phyloP scores from a whole-genome alignment of 805 yeast genomes.

The Saturnispora diversa region DNA sequence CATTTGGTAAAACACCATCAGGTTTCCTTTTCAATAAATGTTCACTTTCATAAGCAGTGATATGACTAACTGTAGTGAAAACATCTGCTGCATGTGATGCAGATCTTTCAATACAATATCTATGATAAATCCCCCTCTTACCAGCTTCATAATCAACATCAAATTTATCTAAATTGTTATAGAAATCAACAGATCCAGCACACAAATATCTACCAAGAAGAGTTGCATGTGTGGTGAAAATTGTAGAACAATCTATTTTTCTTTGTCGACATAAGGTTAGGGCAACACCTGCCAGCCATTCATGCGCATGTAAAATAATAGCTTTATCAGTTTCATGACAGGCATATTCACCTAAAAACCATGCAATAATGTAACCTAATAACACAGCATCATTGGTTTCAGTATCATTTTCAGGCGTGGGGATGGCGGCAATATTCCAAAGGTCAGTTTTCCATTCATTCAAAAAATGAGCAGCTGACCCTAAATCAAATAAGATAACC shows the following conservation, averaged over 20 bases:
- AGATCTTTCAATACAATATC: slow-evolving; percentile 93
- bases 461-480: slow-evolving; percentile 59
- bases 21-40: slow-evolving; percentile 91
- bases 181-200: slow-evolving; percentile 94
- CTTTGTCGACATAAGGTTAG: slow-evolving; percentile 87
- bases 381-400: slow-evolving; percentile 91
- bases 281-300: slow-evolving; percentile 97
- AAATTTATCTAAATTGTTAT: slow-evolving; percentile 76
- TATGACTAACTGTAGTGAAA: slow-evolving; percentile 93
- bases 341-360: slow-evolving; percentile 95
- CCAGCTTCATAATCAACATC: slow-evolving; percentile 99
- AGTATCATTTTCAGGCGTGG: slow-evolving; percentile 79
- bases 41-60: slow-evolving; percentile 94
- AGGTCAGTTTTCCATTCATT: slow-evolving; percentile 93
- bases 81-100: slow-evolving; percentile 96
- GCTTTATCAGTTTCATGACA: slow-evolving; percentile 78
- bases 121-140: slow-evolving; percentile 91
- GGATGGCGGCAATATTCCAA: slow-evolving; percentile 88
- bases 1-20: slow-evolving; percentile 96
- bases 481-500: slow-evolving; percentile 79
- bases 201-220: slow-evolving; percentile 89
- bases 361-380: slow-evolving; percentile 87
- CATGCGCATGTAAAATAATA: slow-evolving; percentile 90
- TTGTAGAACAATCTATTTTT: slow-evolving; percentile 86
- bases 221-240: slow-evolving; percentile 97